These are phyloP conservation scores for Vachellia pachyceras DNA, from an alignment of 306 rosid genomes.

Conservation along the genomic window DNA sequence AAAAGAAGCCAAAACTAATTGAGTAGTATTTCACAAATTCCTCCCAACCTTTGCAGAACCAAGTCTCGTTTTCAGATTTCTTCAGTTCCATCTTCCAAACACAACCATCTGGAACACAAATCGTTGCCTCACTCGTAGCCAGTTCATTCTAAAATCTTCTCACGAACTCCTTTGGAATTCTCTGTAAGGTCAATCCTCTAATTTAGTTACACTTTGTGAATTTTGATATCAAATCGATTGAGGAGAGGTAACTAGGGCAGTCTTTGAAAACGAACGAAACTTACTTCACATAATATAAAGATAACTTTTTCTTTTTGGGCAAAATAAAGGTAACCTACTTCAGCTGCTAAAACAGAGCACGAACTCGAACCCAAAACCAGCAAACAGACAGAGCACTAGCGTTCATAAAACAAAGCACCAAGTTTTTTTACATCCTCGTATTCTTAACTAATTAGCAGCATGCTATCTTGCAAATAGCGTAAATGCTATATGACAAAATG, in stretches of 20 bases:
- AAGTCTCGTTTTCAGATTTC: background rate
- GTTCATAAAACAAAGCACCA: background rate
- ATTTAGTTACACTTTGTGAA: background rate
- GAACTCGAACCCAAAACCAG: background rate
- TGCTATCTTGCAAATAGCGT: too few relatives aligned
- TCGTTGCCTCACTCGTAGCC: constrained; percentile 9
- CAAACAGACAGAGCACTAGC: background rate
- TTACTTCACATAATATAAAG: background rate
- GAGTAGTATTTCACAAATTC: constrained; percentile 34
- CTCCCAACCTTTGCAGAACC: constrained; percentile 32
- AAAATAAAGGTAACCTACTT: background rate
- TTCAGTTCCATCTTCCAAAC: constrained; percentile 32
- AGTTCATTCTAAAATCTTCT: constrained; percentile 41
- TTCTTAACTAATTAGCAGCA: too few relatives aligned
- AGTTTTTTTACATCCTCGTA: background rate
- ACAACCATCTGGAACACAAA: constrained; percentile 27
- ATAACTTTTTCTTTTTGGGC: background rate
- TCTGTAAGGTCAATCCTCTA: constrained; percentile 25
- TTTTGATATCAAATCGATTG: background rate
- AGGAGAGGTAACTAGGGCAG: background rate
- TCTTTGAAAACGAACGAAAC: background rate
- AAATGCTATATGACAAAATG: too few relatives aligned
- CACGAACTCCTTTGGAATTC: constrained; percentile 41
- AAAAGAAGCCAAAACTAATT: constrained; percentile 23
- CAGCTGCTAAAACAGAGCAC: background rate